Conservation (phyloP, 2,329 filamentous ascomycete genomes). For the Harringtonia aguacate region DNA sequence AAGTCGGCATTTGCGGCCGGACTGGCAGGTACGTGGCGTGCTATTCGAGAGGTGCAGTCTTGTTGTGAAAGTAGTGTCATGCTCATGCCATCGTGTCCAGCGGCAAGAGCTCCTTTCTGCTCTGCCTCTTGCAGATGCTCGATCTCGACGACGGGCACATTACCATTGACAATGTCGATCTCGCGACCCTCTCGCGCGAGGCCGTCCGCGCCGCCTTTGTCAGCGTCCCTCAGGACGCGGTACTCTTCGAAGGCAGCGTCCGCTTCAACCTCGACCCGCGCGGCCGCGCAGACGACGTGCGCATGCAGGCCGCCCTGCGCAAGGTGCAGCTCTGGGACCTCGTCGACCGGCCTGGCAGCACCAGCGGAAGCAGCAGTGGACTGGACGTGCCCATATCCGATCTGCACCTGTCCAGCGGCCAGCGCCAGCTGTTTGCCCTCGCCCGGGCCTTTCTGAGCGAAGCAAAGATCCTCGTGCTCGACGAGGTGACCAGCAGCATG, state of each 20-base stretch:
- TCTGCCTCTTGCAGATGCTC: constrained; percentile 34
- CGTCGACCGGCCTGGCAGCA: constrained; percentile 22
- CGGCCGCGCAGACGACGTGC: constrained; percentile 22
- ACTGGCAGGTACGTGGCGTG: constrained; percentile 13
- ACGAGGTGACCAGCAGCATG: constrained; percentile 37
- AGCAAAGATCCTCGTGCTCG: constrained; percentile 29
- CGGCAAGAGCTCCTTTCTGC: constrained; percentile 18
- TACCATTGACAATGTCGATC: constrained; percentile 30
- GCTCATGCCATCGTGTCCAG: not conserved
- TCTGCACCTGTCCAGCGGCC: constrained; percentile 25
- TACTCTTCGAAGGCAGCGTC: constrained; percentile 35
- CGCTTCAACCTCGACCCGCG: constrained; percentile 36
- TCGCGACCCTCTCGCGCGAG: constrained; percentile 13
- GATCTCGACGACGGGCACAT: constrained; percentile 29
- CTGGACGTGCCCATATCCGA: constrained; percentile 23
- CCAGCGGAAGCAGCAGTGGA: constrained; percentile 16
- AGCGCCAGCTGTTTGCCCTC: constrained; percentile 38
- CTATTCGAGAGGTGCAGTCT: not conserved
- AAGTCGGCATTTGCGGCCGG: constrained; percentile 22
- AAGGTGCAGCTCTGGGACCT: constrained; percentile 14
- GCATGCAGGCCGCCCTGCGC: constrained; percentile 10
- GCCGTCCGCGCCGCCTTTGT: constrained; percentile 21
- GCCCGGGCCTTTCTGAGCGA: constrained; percentile 32
- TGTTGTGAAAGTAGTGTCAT: not conserved
- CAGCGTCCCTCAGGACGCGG: constrained; percentile 37